Evolutionary conservation across 176 grass and related monocot genomes (phyloP).

Genomic region (Tillandsia fasciculata): DNA sequence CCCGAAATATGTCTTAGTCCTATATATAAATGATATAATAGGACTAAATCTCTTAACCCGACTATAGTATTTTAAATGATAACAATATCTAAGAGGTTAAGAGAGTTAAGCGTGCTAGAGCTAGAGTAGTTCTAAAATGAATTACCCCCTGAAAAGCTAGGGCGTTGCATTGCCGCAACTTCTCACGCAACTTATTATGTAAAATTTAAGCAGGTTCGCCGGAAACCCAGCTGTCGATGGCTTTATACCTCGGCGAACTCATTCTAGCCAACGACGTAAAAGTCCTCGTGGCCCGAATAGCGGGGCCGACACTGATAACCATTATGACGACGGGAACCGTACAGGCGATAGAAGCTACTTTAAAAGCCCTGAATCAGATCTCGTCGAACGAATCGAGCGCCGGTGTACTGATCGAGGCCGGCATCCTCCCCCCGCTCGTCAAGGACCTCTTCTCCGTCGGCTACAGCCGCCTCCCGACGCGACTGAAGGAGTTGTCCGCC

Average conservation of each 20-base stretch:
- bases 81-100: too few species aligned
- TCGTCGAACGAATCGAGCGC: conserved; percentile 62
- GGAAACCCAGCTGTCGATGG: conserved; percentile 57
- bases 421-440: conserved; percentile 67
- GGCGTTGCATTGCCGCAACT: not conserved
- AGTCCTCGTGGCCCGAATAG: conserved; percentile 50
- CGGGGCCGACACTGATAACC: conserved; percentile 41
- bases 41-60: too few species aligned
- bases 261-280: conserved; percentile 59
- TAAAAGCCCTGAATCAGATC: conserved; percentile 62
- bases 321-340: conserved; percentile 39
- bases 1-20: too few species aligned
- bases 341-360: conserved; percentile 52
- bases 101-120: too few species aligned
- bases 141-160: too few species aligned
- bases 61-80: too few species aligned
- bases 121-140: too few species aligned
- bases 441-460: conserved; percentile 56
- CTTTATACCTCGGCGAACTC: conserved; percentile 56
- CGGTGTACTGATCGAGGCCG: conserved; percentile 43
- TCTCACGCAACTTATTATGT: not conserved
- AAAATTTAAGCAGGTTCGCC: conserved; percentile 27
- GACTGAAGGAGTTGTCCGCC: conserved; percentile 67
- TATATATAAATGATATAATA: too few species aligned
- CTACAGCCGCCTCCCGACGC: conserved; percentile 44